These are phyloP conservation scores for Phaeosphaeriaceae sp. DNA, from an alignment of 2,329 filamentous ascomycete genomes.

Conservation along the genomic window DNA sequence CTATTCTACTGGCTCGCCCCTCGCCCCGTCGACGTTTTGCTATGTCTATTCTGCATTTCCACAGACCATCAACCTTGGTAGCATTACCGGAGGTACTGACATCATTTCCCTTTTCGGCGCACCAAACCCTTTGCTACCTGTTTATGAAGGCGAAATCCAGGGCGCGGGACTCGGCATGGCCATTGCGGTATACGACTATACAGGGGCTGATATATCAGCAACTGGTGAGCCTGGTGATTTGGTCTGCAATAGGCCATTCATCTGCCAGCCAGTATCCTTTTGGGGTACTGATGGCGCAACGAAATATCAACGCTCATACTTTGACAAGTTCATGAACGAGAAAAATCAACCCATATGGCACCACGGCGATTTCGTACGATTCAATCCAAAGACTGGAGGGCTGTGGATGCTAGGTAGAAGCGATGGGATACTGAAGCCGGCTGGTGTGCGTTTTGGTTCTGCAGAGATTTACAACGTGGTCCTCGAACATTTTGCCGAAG, in stretches of 20 bases:
- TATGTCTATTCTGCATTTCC: slow-evolving; percentile 90
- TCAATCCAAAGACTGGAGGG: slow-evolving; percentile 74
- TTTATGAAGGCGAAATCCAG: slow-evolving; percentile 60
- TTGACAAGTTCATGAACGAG: slow-evolving; percentile 73
- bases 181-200: slow-evolving; percentile 57
- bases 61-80: slow-evolving; percentile 79
- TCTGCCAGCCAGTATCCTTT: slow-evolving; percentile 89
- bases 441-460: slow-evolving; percentile 88
- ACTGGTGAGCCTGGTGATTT: slow-evolving; percentile 81
- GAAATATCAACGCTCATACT: slow-evolving; percentile 87
- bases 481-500: slow-evolving; percentile 76
- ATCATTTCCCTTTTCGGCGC: slow-evolving; percentile 95
- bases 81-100: slow-evolving; percentile 95
- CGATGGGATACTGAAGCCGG: slow-evolving; percentile 91
- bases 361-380: slow-evolving; percentile 87
- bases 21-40: slow-evolving; percentile 89
- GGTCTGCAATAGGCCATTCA: slow-evolving; percentile 85
- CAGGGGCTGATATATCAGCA: slow-evolving; percentile 63
- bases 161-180: slow-evolving; percentile 58
- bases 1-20: slow-evolving; percentile 90
- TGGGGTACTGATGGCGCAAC: slow-evolving; percentile 74
- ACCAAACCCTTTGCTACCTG: slow-evolving; percentile 65
- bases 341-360: slow-evolving; percentile 72
- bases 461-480: slow-evolving; percentile 98
- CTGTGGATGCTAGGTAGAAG: slow-evolving; percentile 90